A percentile compares a stretch with the other conserved stretches of the same genome.
phyloP scores from a whole-genome alignment of 2,329 filamentous ascomycete genomes.

The Fusarium piperis region DNA sequence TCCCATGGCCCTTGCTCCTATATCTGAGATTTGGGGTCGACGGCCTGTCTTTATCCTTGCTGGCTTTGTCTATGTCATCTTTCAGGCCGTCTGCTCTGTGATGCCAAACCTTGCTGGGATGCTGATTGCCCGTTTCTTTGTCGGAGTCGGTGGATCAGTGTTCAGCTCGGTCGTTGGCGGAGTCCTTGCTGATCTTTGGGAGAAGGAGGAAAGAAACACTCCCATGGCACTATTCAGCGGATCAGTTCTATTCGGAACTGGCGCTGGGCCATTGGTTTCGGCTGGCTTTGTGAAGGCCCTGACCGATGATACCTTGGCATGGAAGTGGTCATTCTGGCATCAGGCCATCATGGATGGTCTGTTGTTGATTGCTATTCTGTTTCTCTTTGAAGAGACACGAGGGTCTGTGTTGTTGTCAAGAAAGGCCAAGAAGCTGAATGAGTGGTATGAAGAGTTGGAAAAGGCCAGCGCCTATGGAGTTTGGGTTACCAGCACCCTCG shows the following conservation, averaged over 20 bases:
- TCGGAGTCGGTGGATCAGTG: slow-evolving; percentile 78
- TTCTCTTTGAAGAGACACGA: slow-evolving; percentile 84
- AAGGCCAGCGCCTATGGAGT: slow-evolving; percentile 65
- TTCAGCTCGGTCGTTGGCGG: slow-evolving; percentile 95
- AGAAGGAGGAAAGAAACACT: slow-evolving; percentile 80
- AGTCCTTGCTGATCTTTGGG: slow-evolving; percentile 87
- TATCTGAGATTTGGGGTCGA: slow-evolving; percentile 88
- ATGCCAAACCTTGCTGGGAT: slow-evolving; percentile 77
- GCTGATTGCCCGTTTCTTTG: slow-evolving; percentile 78
- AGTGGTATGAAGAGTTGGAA: slow-evolving; percentile 82
- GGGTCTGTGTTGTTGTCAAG: slow-evolving; percentile 81
- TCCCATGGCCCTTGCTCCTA: slow-evolving; percentile 88
- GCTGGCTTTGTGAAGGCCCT: slow-evolving; percentile 74
- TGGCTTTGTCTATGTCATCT: slow-evolving; percentile 75
- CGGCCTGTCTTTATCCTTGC: slow-evolving; percentile 82
- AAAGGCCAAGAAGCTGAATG: slow-evolving; percentile 78
- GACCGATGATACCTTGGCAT: slow-evolving; percentile 56
- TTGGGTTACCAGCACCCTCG: slow-evolving; percentile 44
- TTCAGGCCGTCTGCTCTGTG: slow-evolving; percentile 77
- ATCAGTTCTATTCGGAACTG: slow-evolving; percentile 80
- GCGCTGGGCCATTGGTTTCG: slow-evolving; percentile 77
- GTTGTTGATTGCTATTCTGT: slow-evolving; percentile 67
- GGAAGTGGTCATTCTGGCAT: slow-evolving; percentile 91
- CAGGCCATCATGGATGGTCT: slow-evolving; percentile 77
- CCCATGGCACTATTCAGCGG: slow-evolving; percentile 93